Evolutionary conservation across 345 rosid species (phyloP).

Genomic region (Dipteronia sinensis): DNA sequence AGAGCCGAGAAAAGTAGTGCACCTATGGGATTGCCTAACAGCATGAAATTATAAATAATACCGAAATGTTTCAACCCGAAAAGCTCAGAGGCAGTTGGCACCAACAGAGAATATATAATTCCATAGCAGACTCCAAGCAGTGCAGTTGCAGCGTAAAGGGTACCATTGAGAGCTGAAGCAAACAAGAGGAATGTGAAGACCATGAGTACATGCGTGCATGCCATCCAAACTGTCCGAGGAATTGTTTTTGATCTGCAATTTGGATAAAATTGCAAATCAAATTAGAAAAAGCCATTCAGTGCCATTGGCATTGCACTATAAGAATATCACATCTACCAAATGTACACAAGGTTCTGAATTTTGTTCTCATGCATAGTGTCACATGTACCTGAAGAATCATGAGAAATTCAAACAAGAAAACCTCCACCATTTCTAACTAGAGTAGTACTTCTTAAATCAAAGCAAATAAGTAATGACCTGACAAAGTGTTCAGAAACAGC

Average conservation of each 20-base stretch:
- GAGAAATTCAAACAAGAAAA: slow-evolving; percentile 1
- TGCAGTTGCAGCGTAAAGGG: slow-evolving; percentile 67
- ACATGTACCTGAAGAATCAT: not conserved
- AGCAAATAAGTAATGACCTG: slow-evolving; percentile 45
- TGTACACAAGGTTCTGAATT: not conserved
- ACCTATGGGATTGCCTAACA: slow-evolving; percentile 85
- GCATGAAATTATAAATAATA: slow-evolving; percentile 73
- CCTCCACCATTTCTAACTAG: slow-evolving; percentile 2
- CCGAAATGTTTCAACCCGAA: slow-evolving; percentile 91
- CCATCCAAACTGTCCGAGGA: slow-evolving; percentile 89
- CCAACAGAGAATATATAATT: slow-evolving; percentile 60
- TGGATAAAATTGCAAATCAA: not conserved
- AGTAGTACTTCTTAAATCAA: not conserved
- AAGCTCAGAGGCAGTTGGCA: slow-evolving; percentile 89
- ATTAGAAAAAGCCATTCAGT: not conserved
- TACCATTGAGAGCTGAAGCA: slow-evolving; percentile 54
- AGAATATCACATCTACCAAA: not conserved
- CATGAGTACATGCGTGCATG: slow-evolving; percentile 57
- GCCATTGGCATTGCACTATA: not conserved
- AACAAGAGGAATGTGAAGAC: slow-evolving; percentile 57
- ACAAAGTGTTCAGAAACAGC: slow-evolving; percentile 88
- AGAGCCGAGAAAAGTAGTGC: slow-evolving; percentile 84
- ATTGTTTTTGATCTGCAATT: slow-evolving; percentile 57
- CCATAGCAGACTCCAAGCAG: slow-evolving; percentile 78
- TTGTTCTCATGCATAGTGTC: not conserved